Base-by-base conservation (phyloP, 768 basidiomycete species). In the Sarcodon sp. region DNA sequence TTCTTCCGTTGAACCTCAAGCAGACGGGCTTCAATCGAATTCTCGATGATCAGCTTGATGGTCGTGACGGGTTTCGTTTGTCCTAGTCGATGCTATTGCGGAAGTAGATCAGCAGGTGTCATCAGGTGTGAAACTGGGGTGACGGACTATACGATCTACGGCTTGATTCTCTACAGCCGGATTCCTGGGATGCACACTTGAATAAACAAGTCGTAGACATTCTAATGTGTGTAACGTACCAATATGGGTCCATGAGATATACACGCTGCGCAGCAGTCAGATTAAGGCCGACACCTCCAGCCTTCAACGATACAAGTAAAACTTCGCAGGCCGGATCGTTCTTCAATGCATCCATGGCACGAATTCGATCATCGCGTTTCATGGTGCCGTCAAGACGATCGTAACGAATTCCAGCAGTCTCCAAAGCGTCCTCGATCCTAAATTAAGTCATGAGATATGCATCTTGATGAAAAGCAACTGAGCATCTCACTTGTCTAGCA, bases 121-220 rank as follows among this genome's bases (percentile, higher is more conserved):
- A 36, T 35, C 4, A 37, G 45, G 13, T n/a, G 10, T 18, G 41
- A 31, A 44, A 37, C 21, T 53, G 18, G 46, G 11, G 7, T 9
- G 7, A 72, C 87, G 64, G 57, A 96, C 91, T 54, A 96, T 94
- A 46, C 94, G 87, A 66, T 99, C 96, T 31, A 97, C 89, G 15
- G 93, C 94, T 65, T 97, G 94, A 59, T 96, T 92, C 67, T 98
- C 92, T 5, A 93, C 92, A 15, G 91, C 91, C 12, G 92, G 92
- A 57, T 96, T 96, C 91, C 88, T 91, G 55, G 15, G 16, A n/a
- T 11, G 16, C 31, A 32, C 8, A 18, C 16, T 32, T 33, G 6
- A 47, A 32, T 35, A 45, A 21, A 11, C 7, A 46, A 13, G 37
- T 16, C 7, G 18, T 38, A 6, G 43, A 31, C 13, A 44, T 56